These are phyloP conservation scores for Lasiodiplodia hormozganensis DNA, from an alignment of 2,329 filamentous ascomycete genomes.

Conservation along the genomic window DNA sequence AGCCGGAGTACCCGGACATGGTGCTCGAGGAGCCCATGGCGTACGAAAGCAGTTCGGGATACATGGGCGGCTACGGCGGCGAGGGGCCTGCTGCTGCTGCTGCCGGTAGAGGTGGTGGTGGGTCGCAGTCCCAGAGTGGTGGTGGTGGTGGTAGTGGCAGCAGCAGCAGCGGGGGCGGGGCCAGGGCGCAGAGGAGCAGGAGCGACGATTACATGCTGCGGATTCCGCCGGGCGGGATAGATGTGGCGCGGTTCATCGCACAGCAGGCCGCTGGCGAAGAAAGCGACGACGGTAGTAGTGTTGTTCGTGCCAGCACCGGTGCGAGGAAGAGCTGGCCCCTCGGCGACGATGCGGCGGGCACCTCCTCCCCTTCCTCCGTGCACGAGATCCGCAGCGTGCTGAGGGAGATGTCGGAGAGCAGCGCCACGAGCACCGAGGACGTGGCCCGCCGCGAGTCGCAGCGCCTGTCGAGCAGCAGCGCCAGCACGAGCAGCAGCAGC, in stretches of 20 bases:
- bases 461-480: neutral
- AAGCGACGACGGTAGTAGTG: neutral
- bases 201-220: slow-evolving; percentile 16
- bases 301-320: too few species aligned
- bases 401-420: slow-evolving; percentile 15
- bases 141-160: neutral
- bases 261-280: slow-evolving; percentile 5
- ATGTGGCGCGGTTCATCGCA: slow-evolving; percentile 11
- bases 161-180: neutral
- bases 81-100: neutral
- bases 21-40: slow-evolving; percentile 17
- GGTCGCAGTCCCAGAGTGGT: too few species aligned
- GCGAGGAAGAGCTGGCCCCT: neutral
- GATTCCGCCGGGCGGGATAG: slow-evolving; percentile 22
- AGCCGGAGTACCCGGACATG: slow-evolving; percentile 27
- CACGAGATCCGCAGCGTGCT: slow-evolving; percentile 9
- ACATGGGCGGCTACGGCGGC: neutral
- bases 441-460: neutral
- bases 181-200: neutral
- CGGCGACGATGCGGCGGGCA: neutral
- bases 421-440: neutral
- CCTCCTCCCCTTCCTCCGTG: neutral
- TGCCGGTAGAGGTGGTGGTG: too few species aligned
- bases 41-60: slow-evolving; percentile 1
- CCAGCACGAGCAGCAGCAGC: neutral